phyloP scores from a whole-genome alignment of 306 rosid species.

The Hylodesmum podocarpum region DNA sequence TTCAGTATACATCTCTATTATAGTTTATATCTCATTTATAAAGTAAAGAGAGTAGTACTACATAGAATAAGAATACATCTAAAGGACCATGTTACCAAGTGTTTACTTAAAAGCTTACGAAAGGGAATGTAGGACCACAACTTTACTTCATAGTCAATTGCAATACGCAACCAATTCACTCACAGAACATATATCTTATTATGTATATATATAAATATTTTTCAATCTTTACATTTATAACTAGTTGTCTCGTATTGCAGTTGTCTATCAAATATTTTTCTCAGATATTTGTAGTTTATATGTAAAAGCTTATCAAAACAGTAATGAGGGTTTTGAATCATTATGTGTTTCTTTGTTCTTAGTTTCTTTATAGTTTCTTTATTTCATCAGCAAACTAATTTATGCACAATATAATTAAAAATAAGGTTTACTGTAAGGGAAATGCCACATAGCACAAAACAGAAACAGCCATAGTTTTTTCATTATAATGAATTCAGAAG shows the following conservation, averaged over 20 bases:
- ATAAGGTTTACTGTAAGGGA: neutral
- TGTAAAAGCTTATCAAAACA: neutral
- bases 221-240: too few relatives aligned
- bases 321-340: too few relatives aligned
- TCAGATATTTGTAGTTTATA: neutral
- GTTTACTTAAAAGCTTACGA: neutral
- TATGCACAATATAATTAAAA: neutral
- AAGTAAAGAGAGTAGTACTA: neutral
- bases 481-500: neutral
- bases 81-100: neutral
- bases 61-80: neutral
- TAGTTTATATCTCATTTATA: neutral
- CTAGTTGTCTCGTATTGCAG: too few relatives aligned
- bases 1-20: neutral
- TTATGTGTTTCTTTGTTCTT: too few relatives aligned
- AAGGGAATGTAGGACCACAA: neutral
- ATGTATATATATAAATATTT: too few relatives aligned
- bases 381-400: neutral
- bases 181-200: too few relatives aligned
- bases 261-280: too few relatives aligned
- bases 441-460: neutral
- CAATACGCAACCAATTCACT: too few relatives aligned
- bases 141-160: too few relatives aligned
- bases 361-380: neutral
- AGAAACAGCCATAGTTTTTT: neutral